Evolutionary conservation across 2,329 filamentous ascomycete species (phyloP).

Genomic region (Elsinoe ampelina): DNA sequence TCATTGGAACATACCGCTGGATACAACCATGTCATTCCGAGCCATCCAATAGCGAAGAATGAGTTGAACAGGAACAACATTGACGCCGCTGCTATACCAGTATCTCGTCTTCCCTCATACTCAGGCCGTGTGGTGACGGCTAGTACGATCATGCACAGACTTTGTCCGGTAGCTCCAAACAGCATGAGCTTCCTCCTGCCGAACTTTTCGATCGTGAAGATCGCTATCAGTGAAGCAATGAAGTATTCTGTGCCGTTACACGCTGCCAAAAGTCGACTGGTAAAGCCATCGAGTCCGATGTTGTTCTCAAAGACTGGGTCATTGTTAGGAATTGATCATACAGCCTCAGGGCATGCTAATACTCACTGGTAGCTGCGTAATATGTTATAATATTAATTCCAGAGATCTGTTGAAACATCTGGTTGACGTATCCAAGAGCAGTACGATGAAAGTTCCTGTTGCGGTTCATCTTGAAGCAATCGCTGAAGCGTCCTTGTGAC

Average conservation of each 20-base stretch:
- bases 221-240: slow-evolving; percentile 19
- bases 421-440: slow-evolving; percentile 26
- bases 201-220: slow-evolving; percentile 25
- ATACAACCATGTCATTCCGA: slow-evolving; percentile 30
- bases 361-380: slow-evolving; percentile 5
- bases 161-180: slow-evolving; percentile 22
- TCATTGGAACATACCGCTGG: not conserved
- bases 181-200: slow-evolving; percentile 24
- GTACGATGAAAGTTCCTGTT: slow-evolving; percentile 28
- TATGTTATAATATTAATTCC: slow-evolving; percentile 25
- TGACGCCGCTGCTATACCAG: slow-evolving; percentile 30
- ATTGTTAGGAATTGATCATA: not conserved
- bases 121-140: not conserved
- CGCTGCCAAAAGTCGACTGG: slow-evolving; percentile 20
- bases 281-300: slow-evolving; percentile 17
- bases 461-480: slow-evolving; percentile 23
- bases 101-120: slow-evolving; percentile 15
- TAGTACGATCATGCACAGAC: slow-evolving; percentile 20
- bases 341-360: not conserved
- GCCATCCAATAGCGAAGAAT: slow-evolving; percentile 30
- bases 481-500: slow-evolving; percentile 23
- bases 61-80: slow-evolving; percentile 31
- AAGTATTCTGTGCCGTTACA: slow-evolving; percentile 25
- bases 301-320: slow-evolving; percentile 17
- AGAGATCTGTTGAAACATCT: slow-evolving; percentile 22